These are phyloP conservation scores for Euphrasia confusa DNA, from an alignment of 257 asterid genomes.

Conservation along the genomic window DNA sequence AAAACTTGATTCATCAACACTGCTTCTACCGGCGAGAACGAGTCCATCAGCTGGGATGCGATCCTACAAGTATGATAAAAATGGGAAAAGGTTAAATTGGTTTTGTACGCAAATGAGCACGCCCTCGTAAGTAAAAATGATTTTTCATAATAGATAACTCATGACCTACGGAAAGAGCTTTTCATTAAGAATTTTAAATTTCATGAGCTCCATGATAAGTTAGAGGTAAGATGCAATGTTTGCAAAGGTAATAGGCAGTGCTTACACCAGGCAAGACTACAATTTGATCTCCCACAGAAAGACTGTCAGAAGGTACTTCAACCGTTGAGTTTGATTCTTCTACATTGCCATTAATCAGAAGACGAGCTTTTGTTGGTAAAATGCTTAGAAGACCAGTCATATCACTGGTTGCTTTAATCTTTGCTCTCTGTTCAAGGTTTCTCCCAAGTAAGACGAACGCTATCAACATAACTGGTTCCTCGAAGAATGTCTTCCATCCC, in stretches of 20 bases:
- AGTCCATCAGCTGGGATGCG: constrained; percentile 99
- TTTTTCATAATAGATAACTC: constrained; percentile 1
- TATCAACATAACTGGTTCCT: constrained; percentile 98
- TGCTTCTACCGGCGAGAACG: constrained; percentile 86
- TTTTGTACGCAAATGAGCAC: constrained; percentile 7
- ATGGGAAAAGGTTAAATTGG: constrained; percentile 15
- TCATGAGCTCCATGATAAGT: constrained; percentile 20
- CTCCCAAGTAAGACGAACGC: constrained; percentile 96
- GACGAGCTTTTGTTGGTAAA: constrained; percentile 97
- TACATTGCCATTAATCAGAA: constrained; percentile 48
- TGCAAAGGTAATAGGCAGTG: constrained; percentile 12
- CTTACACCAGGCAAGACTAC: constrained; percentile 96
- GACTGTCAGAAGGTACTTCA: constrained; percentile 84
- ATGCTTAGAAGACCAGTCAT: constrained; percentile 88
- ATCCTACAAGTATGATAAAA: constrained; percentile 52
- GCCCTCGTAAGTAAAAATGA: constrained; percentile 3
- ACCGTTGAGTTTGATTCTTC: constrained; percentile 58
- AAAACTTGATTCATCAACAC: constrained; percentile 95
- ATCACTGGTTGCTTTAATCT: constrained; percentile 92
- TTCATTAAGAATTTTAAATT: constrained; percentile 6
- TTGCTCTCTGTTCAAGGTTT: constrained; percentile 98
- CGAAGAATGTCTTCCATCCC: constrained; percentile 99
- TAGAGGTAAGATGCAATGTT: constrained; percentile 16
- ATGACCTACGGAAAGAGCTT: constrained; percentile 17
- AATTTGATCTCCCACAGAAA: constrained; percentile 90